Evolutionary conservation across 2,329 filamentous ascomycete genomes (phyloP), one percentile per base, ranked within the genome.

Genomic region (Metarhizium humberi): DNA sequence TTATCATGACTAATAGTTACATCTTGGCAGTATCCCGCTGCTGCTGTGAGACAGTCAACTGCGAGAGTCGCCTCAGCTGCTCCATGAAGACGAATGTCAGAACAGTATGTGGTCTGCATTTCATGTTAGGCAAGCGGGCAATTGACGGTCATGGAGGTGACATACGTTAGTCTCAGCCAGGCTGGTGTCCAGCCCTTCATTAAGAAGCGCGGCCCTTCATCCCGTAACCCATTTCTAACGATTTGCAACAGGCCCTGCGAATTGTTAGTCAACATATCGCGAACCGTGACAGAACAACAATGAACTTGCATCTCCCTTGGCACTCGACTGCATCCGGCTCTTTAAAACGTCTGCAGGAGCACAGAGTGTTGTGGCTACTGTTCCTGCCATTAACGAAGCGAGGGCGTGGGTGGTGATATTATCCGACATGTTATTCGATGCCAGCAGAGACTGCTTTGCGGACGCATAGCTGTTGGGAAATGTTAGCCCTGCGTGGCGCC

Each of bases 81-180:
- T 76, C 73, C 68, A 75, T 75, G 54, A 76, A 75, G 0, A 76
- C 68, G 59, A 75, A 76, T 0, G 72, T 76, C 54, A 76, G 62
- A n/a, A 76, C 67, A 1, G 73, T 75, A 49, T 75, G 72, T 0
- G 74, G 73, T 38, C 72, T 53, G 25, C 29, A 20, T 11, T 20
- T 16, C 11, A 30, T 14, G 45, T 30, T 48, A 48, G 3, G 25
- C 8, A 8, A 8, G 13, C 34, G 13, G 8, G 34, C 34, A 36
- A 36, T 36, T 13, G 13, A 76, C 25, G 25, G 25, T 25, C 25
- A 25, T 25, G 25, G 25, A 25, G 25, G 25, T 4, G 25, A 25
- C 25, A 4, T 25, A 25, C 25, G 25, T 25, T 25, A 25, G 25
- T 25, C 25, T 25, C 25, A 25, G 25, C 25, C 25, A 25, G 25